These are phyloP conservation scores for Daldinia decipiens DNA, from an alignment of 495 filamentous ascomycete genomes.

Conservation along the genomic window DNA sequence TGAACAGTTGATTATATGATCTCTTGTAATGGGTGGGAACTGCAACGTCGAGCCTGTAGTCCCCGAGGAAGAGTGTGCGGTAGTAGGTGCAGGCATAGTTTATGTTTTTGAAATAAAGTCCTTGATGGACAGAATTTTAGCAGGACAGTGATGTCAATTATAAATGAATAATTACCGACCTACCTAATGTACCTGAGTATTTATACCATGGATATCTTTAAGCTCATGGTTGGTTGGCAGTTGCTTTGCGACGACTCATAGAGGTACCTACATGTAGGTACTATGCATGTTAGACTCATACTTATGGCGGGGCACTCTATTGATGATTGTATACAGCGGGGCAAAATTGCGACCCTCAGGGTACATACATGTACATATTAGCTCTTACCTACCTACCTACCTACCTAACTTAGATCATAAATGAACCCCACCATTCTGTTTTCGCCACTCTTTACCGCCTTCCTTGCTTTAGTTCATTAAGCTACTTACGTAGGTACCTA, in stretches of 20 bases:
- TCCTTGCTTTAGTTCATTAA: slow-evolving; percentile 25
- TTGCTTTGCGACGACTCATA: slow-evolving; percentile 25
- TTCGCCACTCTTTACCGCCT: slow-evolving; percentile 36
- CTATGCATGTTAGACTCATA: neutral
- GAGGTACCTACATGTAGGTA: too few species aligned
- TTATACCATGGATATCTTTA: slow-evolving; percentile 14
- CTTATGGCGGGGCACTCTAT: slow-evolving; percentile 35
- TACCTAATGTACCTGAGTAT: slow-evolving; percentile 2
- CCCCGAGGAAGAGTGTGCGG: slow-evolving; percentile 31
- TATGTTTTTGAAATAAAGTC: neutral
- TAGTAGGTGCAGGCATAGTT: slow-evolving; percentile 43
- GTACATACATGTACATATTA: neutral
- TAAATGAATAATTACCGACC: neutral
- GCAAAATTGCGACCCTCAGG: slow-evolving; percentile 23
- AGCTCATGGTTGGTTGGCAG: neutral
- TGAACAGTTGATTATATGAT: slow-evolving; percentile 93
- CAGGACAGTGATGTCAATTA: neutral
- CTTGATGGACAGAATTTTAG: neutral
- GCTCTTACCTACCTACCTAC: too few species aligned
- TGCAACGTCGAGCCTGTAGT: slow-evolving; percentile 49
- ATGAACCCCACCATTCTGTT: slow-evolving; percentile 25
- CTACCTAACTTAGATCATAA: neutral
- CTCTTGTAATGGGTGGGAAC: slow-evolving; percentile 82
- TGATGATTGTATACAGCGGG: slow-evolving; percentile 36
- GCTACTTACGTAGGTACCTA: slow-evolving; percentile 10